Conservation (phyloP, 129 eudicot genomes). For the Centaurea solstitialis region DNA sequence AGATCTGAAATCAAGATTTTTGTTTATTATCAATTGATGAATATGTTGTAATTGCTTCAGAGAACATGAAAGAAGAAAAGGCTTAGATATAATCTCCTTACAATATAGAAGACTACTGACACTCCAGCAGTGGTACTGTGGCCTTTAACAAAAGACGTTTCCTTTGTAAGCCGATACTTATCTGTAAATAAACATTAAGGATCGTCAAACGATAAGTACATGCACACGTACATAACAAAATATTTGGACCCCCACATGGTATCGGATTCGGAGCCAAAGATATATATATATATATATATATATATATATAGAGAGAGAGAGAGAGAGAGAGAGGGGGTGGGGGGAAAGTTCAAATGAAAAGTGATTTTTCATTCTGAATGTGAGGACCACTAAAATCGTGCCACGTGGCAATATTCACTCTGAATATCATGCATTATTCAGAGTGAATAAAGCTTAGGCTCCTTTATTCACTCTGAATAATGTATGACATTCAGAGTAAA, state of each 20-base stretch:
- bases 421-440: no score
- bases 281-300: no score
- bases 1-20: conserved; percentile 42
- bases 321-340: no score
- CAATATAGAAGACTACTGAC: conserved; percentile 50
- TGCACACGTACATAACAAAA: neutral
- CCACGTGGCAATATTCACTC: no score
- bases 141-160: conserved; percentile 66
- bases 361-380: no score
- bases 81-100: conserved; percentile 27
- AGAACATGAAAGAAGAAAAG: conserved; percentile 2
- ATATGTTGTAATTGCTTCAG: neutral
- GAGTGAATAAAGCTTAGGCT: no score
- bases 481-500: no score
- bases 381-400: no score
- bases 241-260: neutral
- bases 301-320: no score
- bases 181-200: conserved; percentile 37
- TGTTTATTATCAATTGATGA: neutral
- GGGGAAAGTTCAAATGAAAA: no score
- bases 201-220: conserved; percentile 9
- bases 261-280: neutral
- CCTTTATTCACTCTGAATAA: no score
- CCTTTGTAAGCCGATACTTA: conserved; percentile 69
- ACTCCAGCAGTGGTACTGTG: conserved; percentile 47